phyloP scores from a whole-genome alignment of 495 filamentous ascomycete genomes.

The Tirmania nivea region DNA sequence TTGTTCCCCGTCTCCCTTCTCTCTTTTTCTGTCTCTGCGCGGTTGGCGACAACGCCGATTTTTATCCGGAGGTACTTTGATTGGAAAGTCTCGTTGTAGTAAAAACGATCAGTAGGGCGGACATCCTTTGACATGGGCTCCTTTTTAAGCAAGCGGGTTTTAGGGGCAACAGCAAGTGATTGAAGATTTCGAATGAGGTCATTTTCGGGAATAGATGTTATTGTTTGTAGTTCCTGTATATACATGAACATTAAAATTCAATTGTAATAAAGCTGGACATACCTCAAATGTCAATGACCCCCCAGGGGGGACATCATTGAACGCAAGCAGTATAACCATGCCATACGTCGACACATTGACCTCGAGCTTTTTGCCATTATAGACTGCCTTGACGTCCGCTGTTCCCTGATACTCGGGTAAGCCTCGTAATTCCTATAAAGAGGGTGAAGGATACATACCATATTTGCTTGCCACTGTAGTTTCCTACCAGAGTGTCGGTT shows the following conservation, averaged over 20 bases:
- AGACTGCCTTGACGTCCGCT: constrained; percentile 46
- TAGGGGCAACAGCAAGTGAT: constrained; percentile 65
- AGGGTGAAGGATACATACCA: constrained; percentile 21
- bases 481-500: constrained; percentile 67
- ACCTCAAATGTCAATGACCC: constrained; percentile 42
- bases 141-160: constrained; percentile 62
- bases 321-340: constrained; percentile 74
- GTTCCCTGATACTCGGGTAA: constrained; percentile 30
- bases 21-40: constrained; percentile 68
- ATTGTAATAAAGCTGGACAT: background rate
- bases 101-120: constrained; percentile 58
- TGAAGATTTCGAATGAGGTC: constrained; percentile 71
- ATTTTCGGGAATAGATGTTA: constrained; percentile 55
- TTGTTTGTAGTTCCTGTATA: constrained; percentile 50
- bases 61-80: constrained; percentile 73
- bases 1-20: constrained; percentile 70
- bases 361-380: constrained; percentile 58
- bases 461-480: constrained; percentile 62
- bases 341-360: constrained; percentile 81
- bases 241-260: background rate
- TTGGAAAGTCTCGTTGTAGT: constrained; percentile 63
- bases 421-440: no score
- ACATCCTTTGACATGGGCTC: constrained; percentile 65
- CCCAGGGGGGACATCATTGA: constrained; percentile 52
- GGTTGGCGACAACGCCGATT: constrained; percentile 58